A percentile compares a stretch with the other conserved stretches of the same genome.
phyloP scores from a whole-genome alignment of 495 filamentous ascomycete species.

The Neurospora cerealis region DNA sequence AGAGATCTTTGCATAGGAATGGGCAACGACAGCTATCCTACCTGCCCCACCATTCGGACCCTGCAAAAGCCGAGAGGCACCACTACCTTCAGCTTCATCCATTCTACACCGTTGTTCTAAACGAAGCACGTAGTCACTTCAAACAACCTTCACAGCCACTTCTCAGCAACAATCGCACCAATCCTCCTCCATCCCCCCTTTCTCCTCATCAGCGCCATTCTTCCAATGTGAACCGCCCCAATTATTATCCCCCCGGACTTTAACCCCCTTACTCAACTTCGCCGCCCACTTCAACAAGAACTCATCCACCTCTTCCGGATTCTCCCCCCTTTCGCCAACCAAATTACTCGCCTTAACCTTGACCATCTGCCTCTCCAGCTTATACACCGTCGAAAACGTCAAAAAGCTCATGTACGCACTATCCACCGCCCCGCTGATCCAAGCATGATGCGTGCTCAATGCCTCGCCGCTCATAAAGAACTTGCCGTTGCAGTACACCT shows the following conservation, averaged over 20 bases:
- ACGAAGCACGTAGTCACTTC: neutral
- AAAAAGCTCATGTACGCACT: conserved; percentile 4
- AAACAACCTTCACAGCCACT: neutral
- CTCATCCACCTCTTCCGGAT: conserved; percentile 1
- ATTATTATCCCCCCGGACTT: neutral
- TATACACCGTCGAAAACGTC: neutral
- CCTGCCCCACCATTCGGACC: neutral
- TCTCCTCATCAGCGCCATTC: neutral
- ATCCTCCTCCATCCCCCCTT: neutral
- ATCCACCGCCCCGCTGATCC: conserved; percentile 31
- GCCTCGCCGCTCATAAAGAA: conserved; percentile 33
- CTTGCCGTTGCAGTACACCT: conserved; percentile 15
- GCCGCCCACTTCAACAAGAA: neutral
- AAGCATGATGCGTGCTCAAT: conserved; percentile 31
- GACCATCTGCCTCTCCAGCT: neutral
- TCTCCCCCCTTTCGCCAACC: neutral
- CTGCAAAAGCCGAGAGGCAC: neutral
- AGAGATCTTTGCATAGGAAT: too few relatives aligned
- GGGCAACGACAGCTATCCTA: neutral
- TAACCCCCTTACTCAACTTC: neutral
- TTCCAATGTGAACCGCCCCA: neutral
- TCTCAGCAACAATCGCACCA: neutral
- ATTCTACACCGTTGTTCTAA: neutral
- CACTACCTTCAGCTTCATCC: neutral
- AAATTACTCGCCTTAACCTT: neutral